Base-by-base conservation (phyloP, 192 early-diverging fungal species). In the Hyaloraphidium curvatum region DNA sequence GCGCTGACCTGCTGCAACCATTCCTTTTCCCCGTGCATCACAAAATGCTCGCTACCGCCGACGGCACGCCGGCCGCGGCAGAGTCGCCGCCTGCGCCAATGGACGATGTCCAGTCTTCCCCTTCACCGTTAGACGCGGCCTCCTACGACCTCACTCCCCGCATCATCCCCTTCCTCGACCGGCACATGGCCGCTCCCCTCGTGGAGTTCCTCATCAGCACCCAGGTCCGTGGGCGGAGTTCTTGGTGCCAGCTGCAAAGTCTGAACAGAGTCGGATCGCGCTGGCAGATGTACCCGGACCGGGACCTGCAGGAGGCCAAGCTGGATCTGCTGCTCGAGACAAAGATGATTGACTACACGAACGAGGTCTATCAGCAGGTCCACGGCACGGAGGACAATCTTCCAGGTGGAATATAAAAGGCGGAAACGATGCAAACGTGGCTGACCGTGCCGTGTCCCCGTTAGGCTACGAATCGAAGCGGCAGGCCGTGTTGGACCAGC, bases 271-370 rank as follows among this genome's bases (percentile, higher is more conserved):
- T 11, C 35, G 11, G 11, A 37, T 17, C 35, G 11, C 5, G 17
- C 56, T 40, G 11, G 3, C 65, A 86, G 77, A 71, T 92, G 30
- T 93, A 92, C 71, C 66, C 77, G 37, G 66, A 74, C 14, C 67
- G 75, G 35, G 81, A 86, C 55, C 62, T 93, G 59, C 58, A 86
- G 50, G 70, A 84, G 65, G 88, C 91, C 54, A 86, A 91, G 66
- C 87, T 83, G 63, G 86, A 91, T 54, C 73, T 96, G 25, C 74
- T 92, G 22, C 72, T 73, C 27, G 72, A 80, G 58, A 91, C 91
- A 50, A 83, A 86, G 74, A 93, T 96, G 91, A 82, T 92, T 51
- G 89, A 92, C 72, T 88, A 83, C 67, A 79, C 89, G 31, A 77
- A 85, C 55, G 70, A 80, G 59, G 73, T 91, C 33, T 83, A 90